phyloP scores from a whole-genome alignment of 352 stramenopile genomes.

The Phytophthora pini region DNA sequence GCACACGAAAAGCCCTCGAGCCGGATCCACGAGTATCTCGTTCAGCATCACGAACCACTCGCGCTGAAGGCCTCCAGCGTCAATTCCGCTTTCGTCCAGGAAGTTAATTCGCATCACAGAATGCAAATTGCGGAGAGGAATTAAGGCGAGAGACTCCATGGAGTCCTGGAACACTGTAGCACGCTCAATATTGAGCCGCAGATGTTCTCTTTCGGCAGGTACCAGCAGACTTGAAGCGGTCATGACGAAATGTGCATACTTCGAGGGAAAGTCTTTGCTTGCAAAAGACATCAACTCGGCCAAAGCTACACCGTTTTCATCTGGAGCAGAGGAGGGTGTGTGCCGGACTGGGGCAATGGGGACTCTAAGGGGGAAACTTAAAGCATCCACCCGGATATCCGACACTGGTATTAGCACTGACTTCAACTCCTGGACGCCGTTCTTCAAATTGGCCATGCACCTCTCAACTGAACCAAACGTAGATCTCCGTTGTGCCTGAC shows the following conservation, averaged over 20 bases:
- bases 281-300: constrained; percentile 19
- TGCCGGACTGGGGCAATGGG: background rate
- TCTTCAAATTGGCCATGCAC: background rate
- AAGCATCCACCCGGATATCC: constrained; percentile 1
- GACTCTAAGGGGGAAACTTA: background rate
- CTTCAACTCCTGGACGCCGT: background rate
- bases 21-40: constrained; percentile 36
- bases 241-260: constrained; percentile 44
- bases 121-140: constrained; percentile 34
- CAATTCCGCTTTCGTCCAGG: constrained; percentile 58
- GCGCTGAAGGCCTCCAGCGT: constrained; percentile 68
- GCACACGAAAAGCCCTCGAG: constrained; percentile 36
- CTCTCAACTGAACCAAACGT: constrained; percentile 5
- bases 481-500: background rate
- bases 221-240: constrained; percentile 21
- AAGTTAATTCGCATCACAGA: constrained; percentile 63
- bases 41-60: constrained; percentile 80
- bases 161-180: constrained; percentile 38
- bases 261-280: constrained; percentile 31
- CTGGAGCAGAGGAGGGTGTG: background rate
- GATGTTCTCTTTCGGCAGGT: constrained; percentile 27
- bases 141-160: constrained; percentile 39
- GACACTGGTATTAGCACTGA: constrained; percentile 2
- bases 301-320: background rate
- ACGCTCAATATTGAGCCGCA: constrained; percentile 37